Percentiles rank a stretch among this genome's conserved stretches.
phyloP scores from a whole-genome alignment of 2,329 filamentous ascomycete species.

The Thielaviopsis populi region DNA sequence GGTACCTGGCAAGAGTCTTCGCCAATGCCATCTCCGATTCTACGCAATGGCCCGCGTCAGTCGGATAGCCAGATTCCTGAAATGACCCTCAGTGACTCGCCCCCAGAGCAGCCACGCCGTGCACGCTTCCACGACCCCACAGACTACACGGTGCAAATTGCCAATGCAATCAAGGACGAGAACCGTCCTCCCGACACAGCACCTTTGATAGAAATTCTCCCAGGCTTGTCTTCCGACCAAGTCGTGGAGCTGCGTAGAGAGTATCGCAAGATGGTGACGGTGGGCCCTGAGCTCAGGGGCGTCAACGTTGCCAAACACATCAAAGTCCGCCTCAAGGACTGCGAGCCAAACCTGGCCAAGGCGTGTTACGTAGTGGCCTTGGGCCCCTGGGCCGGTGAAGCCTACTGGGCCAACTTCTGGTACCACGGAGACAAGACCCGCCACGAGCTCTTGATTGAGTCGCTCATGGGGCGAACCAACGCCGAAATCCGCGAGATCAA shows the following conservation, averaged over 20 bases:
- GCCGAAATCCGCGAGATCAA: constrained; percentile 80
- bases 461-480: constrained; percentile 79
- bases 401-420: constrained; percentile 97
- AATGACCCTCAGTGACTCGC: constrained; percentile 29
- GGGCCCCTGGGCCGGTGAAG: constrained; percentile 81
- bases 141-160: constrained; percentile 61
- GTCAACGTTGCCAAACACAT: constrained; percentile 81
- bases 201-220: constrained; percentile 68
- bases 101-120: constrained; percentile 30
- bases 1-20: constrained; percentile 91
- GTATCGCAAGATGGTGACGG: constrained; percentile 83
- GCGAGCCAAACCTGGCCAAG: constrained; percentile 67
- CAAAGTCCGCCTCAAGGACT: constrained; percentile 58
- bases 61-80: constrained; percentile 20
- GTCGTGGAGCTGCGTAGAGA: constrained; percentile 72
- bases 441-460: constrained; percentile 82
- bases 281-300: constrained; percentile 54
- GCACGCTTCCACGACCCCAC: constrained; percentile 73
- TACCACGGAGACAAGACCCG: constrained; percentile 78
- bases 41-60: constrained; percentile 22
- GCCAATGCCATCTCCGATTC: constrained; percentile 75
- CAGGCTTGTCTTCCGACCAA: constrained; percentile 71
- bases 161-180: constrained; percentile 55
- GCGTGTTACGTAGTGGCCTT: constrained; percentile 80
- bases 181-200: constrained; percentile 48